These are phyloP conservation scores for Platanthera guangdongensis DNA, from an alignment of 106 monocot species.

Conservation along the genomic window DNA sequence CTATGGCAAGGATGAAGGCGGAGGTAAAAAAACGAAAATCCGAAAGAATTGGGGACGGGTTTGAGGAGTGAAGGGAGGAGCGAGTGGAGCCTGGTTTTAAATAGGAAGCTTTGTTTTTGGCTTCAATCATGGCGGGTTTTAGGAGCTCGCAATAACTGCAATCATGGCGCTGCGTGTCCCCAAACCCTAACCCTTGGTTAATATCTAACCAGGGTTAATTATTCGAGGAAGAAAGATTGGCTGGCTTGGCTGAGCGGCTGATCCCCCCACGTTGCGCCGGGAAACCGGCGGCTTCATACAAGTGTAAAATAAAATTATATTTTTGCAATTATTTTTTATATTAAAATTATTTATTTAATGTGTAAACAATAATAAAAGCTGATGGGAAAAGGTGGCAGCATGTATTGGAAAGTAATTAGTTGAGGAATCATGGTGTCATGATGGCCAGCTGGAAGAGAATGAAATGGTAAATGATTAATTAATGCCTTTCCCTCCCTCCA, in stretches of 20 bases:
- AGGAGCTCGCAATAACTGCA: background rate
- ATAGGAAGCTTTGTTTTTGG: background rate
- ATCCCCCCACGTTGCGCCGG: background rate
- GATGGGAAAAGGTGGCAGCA: background rate
- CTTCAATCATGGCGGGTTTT: background rate
- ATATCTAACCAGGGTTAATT: background rate
- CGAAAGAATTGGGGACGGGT: background rate
- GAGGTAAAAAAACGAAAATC: background rate
- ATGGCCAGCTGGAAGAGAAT: background rate
- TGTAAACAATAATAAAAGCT: background rate
- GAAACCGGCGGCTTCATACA: background rate
- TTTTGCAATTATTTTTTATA: no score
- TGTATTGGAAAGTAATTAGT: background rate
- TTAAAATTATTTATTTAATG: no score
- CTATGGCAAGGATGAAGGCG: background rate
- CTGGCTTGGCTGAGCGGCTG: no score
- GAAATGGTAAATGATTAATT: background rate
- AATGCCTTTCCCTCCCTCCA: background rate
- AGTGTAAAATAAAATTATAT: background rate
- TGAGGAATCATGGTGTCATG: background rate
- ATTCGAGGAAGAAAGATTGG: background rate
- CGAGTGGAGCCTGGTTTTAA: background rate
- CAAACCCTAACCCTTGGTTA: background rate
- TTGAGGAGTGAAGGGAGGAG: background rate
- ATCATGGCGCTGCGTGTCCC: background rate